Evolutionary conservation across 805 yeast species (phyloP).

Genomic region (Starmerella roubikii): DNA sequence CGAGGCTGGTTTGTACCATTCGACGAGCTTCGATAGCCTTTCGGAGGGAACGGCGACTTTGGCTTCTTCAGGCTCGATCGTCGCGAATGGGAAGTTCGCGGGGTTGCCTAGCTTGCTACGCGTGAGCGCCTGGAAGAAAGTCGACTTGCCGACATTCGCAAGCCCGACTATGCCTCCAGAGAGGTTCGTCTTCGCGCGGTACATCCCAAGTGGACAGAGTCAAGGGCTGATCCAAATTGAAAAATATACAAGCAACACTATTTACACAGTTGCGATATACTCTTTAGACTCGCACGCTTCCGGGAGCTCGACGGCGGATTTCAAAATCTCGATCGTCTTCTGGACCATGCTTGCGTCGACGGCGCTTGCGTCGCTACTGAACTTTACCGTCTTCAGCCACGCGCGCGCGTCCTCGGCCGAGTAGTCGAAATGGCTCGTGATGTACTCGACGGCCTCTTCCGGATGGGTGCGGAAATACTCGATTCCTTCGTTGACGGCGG

Average conservation of each 20-base stretch:
- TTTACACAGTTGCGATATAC: constrained; percentile 13
- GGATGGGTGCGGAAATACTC: constrained; percentile 44
- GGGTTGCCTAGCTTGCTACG: constrained; percentile 49
- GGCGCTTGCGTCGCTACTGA: constrained; percentile 35
- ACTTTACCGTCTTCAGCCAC: constrained; percentile 71
- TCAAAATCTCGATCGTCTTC: constrained; percentile 45
- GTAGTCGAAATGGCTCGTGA: constrained; percentile 59
- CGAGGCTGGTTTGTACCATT: constrained; percentile 37
- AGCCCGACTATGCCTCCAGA: constrained; percentile 42
- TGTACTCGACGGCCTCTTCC: constrained; percentile 54
- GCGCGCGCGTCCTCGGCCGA: constrained; percentile 59
- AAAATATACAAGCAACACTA: not conserved
- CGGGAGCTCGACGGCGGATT: constrained; percentile 47
- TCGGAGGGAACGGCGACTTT: constrained; percentile 39
- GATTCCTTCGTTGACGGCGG: constrained; percentile 54
- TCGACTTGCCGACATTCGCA: constrained; percentile 54
- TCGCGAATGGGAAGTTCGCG: constrained; percentile 60
- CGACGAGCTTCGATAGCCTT: constrained; percentile 36
- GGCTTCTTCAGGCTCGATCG: constrained; percentile 61
- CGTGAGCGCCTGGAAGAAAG: constrained; percentile 49
- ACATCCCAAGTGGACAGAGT: not conserved
- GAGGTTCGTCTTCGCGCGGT: constrained; percentile 19
- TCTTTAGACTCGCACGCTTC: constrained; percentile 15
- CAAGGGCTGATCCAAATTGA: too few relatives aligned
- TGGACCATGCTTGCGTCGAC: constrained; percentile 38